A percentile compares a stretch with the other conserved stretches of the same genome.
phyloP scores from a whole-genome alignment of 495 filamentous ascomycete genomes.

The Xylaria cubensis region DNA sequence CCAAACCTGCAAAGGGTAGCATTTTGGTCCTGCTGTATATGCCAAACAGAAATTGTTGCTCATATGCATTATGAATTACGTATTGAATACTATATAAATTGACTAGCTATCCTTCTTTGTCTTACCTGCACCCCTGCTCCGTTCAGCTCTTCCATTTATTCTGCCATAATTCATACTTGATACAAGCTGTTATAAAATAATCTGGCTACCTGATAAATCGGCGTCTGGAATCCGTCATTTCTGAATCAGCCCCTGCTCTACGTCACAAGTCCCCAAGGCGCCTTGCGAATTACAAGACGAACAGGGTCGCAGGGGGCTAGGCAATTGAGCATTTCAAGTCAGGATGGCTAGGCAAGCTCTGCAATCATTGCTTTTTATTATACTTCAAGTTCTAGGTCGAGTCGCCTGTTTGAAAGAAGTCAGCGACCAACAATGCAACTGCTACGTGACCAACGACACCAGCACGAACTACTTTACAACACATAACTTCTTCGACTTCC shows the following conservation, averaged over 20 bases:
- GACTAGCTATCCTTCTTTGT: slow-evolving; percentile 26
- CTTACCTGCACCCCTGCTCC: slow-evolving; percentile 25
- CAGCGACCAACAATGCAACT: slow-evolving; percentile 47
- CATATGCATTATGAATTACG: slow-evolving; percentile 32
- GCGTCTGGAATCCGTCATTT: not conserved
- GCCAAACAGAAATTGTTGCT: slow-evolving; percentile 27
- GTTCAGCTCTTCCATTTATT: slow-evolving; percentile 20
- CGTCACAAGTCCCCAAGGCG: not conserved
- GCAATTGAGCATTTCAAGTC: slow-evolving; percentile 5
- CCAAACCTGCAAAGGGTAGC: slow-evolving; percentile 9
- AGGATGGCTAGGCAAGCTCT: slow-evolving; percentile 17
- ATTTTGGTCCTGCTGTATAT: slow-evolving; percentile 14
- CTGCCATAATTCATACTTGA: not conserved
- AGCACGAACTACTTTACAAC: slow-evolving; percentile 63
- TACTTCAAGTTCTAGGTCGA: slow-evolving; percentile 12
- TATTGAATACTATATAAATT: slow-evolving; percentile 25
- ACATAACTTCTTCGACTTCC: slow-evolving; percentile 75
- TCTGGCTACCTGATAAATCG: not conserved
- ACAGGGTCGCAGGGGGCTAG: not conserved
- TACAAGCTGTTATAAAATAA: not conserved
- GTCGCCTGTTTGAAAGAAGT: slow-evolving; percentile 26
- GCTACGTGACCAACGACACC: slow-evolving; percentile 56
- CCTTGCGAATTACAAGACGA: not conserved
- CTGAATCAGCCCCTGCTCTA: not conserved
- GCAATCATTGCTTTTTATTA: slow-evolving; percentile 26